Evolutionary conservation across 306 rosid species (phyloP).

Genomic region (Dalbergia cochinchinensis): DNA sequence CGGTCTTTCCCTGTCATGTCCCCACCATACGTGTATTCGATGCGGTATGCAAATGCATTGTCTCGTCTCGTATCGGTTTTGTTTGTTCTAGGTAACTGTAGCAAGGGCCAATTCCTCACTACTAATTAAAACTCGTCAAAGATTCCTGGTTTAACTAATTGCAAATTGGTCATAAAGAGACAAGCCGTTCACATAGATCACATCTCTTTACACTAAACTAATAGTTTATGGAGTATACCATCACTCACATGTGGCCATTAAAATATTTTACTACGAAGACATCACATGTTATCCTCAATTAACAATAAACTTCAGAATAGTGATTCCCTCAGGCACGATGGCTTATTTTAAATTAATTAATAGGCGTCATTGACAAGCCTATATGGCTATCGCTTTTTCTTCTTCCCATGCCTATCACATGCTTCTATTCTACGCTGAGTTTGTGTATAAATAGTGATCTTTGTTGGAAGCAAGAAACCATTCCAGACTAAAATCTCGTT

Average conservation of each 20-base stretch:
- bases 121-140: conserved; percentile 4
- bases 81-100: background rate
- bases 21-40: background rate
- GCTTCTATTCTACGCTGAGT: conserved; percentile 40
- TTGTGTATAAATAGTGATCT: conserved; percentile 37
- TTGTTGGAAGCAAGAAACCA: conserved; percentile 24
- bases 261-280: conserved; percentile 30
- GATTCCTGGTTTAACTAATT: conserved; percentile 6
- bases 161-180: background rate
- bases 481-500: conserved; percentile 14
- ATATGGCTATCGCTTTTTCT: conserved; percentile 18
- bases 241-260: conserved; percentile 35
- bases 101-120: conserved; percentile 14
- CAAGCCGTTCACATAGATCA: conserved; percentile 4
- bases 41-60: background rate
- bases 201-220: background rate
- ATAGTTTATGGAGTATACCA: conserved; percentile 18
- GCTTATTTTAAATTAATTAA: background rate
- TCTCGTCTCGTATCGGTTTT: too few relatives aligned
- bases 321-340: conserved; percentile 16
- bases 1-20: background rate
- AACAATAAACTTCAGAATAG: background rate
- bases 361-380: background rate
- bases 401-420: conserved; percentile 43
- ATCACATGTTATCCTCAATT: background rate